These are phyloP conservation scores for Ogataea saltuana DNA, from an alignment of 805 yeast genomes.

Conservation along the genomic window DNA sequence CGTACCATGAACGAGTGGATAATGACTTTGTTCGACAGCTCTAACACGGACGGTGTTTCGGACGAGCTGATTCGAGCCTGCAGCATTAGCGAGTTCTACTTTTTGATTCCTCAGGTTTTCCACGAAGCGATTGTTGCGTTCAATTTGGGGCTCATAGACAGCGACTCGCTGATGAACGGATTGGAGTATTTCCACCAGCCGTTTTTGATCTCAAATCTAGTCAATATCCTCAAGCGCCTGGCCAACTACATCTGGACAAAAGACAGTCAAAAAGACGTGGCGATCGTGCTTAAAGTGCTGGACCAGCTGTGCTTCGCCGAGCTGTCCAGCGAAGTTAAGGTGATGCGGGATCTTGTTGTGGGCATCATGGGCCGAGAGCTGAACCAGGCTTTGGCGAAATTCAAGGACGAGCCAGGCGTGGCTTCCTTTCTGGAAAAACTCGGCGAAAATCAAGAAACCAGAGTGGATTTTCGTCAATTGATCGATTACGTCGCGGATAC, in stretches of 20 bases:
- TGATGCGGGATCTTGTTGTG: conserved; percentile 21
- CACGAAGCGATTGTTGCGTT: conserved; percentile 69
- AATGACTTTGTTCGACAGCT: conserved; percentile 65
- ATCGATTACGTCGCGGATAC: conserved; percentile 14
- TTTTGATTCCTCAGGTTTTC: conserved; percentile 70
- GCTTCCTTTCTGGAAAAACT: conserved; percentile 17
- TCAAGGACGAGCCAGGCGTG: conserved; percentile 9
- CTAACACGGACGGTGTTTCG: conserved; percentile 67
- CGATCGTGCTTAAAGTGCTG: conserved; percentile 20
- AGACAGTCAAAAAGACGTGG: conserved; percentile 9
- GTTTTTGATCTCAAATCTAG: conserved; percentile 59
- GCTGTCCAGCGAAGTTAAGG: conserved; percentile 23
- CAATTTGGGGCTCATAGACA: conserved; percentile 53
- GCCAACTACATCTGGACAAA: conserved; percentile 22
- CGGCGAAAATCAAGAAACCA: conserved; percentile 5
- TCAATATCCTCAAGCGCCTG: conserved; percentile 42
- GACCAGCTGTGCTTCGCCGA: conserved; percentile 23
- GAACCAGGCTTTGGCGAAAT: conserved; percentile 5
- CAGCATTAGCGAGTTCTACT: conserved; percentile 64
- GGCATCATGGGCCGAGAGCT: conserved; percentile 21
- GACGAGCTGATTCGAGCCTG: conserved; percentile 76
- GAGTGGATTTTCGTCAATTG: conserved; percentile 1
- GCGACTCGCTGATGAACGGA: conserved; percentile 68
- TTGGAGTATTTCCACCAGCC: conserved; percentile 85
- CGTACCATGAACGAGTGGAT: conserved; percentile 68